Evolutionary conservation across 2,329 filamentous ascomycete genomes (phyloP), one percentile per base, ranked within the genome.

Genomic region (Xylariaceae sp.): DNA sequence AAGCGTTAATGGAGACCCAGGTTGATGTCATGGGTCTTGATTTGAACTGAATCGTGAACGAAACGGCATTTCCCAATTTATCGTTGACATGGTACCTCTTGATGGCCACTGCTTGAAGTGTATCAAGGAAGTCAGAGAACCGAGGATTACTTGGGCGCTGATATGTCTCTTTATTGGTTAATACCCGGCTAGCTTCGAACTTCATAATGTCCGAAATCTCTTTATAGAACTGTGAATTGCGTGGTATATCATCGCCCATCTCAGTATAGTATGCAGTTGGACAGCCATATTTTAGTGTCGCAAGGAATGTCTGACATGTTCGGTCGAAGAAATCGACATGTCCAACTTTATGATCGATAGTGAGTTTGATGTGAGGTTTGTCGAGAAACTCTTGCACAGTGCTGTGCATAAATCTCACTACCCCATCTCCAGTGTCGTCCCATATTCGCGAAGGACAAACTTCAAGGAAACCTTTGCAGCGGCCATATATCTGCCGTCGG

Each of bases 391-490:
- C 60, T 11, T 50, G 34, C 0, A 34, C 57, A 11, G 60, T 63
- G 37, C 53, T 41, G 44, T 64, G 59, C 62, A 62, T 64, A 45
- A 48, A 56, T 31, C 29, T 45, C 6, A 63, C 53, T 26, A 24
- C 39, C 23, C 49, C 31, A 19, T 56, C 52, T 1, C 41, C 53
- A 36, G 1, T 11, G 24, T 29, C 11, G 2, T 34, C 17, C 17
- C 47, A 17, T 4, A 39, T 6, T 12, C 4, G 26, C 11, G 52
- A 23, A n/a, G n/a, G n/a, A n/a, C 3, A 36, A 9, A 61, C 39
- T 36, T 61, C 56, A 5, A 62, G 57, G 14, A 64, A 57, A 1
- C 60, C 54, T 50, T 57, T 61, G n/a, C 57, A 62, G 6, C 49
- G 54, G 3, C 62, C 60, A 45, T 64, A 62, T 12, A 62, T 36